Evolutionary conservation across 2,329 filamentous ascomycete genomes (phyloP).

Genomic region (Cladosporium sp.): DNA sequence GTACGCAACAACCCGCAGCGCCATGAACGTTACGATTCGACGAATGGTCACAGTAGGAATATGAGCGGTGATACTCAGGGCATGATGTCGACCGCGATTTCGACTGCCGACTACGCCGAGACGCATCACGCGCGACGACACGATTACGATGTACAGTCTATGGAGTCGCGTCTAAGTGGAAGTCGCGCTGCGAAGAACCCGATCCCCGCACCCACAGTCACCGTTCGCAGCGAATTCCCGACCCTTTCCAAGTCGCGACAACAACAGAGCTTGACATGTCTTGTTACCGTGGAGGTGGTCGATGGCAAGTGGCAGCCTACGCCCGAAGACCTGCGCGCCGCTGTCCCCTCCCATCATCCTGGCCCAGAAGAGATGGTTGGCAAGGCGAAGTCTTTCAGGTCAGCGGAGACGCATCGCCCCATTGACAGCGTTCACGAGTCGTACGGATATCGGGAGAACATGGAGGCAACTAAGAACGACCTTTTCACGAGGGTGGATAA

Average conservation of each 20-base stretch:
- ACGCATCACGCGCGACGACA: constrained; percentile 66
- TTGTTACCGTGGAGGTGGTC: constrained; percentile 88
- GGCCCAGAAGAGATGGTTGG: neutral
- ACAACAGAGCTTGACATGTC: constrained; percentile 88
- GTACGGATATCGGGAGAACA: constrained; percentile 55
- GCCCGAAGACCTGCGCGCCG: constrained; percentile 64
- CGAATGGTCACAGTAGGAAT: constrained; percentile 58
- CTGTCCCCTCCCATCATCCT: constrained; percentile 30
- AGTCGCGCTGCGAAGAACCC: constrained; percentile 72
- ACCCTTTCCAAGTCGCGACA: constrained; percentile 87
- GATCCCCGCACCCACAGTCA: constrained; percentile 86
- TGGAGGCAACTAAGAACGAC: constrained; percentile 82
- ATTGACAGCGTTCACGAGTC: constrained; percentile 48
- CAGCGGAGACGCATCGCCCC: constrained; percentile 33
- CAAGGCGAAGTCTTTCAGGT: constrained; percentile 22
- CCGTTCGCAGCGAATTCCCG: constrained; percentile 91
- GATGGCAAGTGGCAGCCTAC: constrained; percentile 87
- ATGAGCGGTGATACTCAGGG: constrained; percentile 69
- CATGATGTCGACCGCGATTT: constrained; percentile 43
- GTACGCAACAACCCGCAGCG: constrained; percentile 11
- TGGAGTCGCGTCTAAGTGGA: constrained; percentile 78
- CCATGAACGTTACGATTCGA: constrained; percentile 19
- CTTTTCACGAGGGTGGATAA: constrained; percentile 87
- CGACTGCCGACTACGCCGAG: constrained; percentile 74
- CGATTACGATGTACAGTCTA: constrained; percentile 92